Percentiles rank a stretch among this genome's conserved stretches.
These are phyloP conservation scores for Trapa incisa DNA, from an alignment of 345 rosid species.

Conservation along the genomic window DNA sequence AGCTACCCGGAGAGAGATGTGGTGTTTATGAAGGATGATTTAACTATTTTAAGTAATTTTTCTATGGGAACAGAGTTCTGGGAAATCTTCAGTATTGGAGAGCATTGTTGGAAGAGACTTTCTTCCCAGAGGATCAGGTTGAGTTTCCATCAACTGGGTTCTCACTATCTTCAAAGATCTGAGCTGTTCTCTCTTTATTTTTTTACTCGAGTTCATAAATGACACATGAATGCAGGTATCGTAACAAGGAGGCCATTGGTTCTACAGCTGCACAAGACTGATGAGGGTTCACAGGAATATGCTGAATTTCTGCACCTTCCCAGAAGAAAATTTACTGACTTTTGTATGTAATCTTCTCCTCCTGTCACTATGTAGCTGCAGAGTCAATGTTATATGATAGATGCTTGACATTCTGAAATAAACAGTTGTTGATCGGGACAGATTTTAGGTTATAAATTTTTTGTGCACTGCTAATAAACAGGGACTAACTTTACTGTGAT, in stretches of 20 bases:
- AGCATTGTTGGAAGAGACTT: constrained; percentile 93
- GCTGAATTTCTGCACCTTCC: constrained; percentile 34
- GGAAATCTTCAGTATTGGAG: constrained; percentile 95
- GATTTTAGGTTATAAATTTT: too few relatives aligned
- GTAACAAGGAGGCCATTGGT: constrained; percentile 32
- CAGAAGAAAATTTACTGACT: constrained; percentile 22
- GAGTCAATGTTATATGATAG: background rate
- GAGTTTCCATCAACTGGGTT: background rate
- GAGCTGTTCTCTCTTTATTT: background rate
- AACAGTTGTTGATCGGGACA: background rate
- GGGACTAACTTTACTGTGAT: background rate
- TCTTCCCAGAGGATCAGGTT: constrained; percentile 99
- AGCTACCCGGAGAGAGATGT: too few relatives aligned
- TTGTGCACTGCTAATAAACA: background rate
- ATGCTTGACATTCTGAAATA: background rate
- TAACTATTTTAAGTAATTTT: background rate
- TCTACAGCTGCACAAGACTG: constrained; percentile 31
- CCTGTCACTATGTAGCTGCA: background rate
- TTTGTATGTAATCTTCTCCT: constrained; percentile 10
- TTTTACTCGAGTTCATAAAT: background rate
- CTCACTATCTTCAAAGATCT: too few relatives aligned
- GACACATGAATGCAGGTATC: constrained; percentile 6
- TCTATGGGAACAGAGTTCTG: constrained; percentile 55
- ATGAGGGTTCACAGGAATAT: constrained; percentile 24
- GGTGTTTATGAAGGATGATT: too few relatives aligned